Percentiles rank a stretch among this genome's conserved stretches.
Evolutionary conservation across 2,329 filamentous ascomycete species (phyloP).

Genomic region (Raffaelea deltoideospora): DNA sequence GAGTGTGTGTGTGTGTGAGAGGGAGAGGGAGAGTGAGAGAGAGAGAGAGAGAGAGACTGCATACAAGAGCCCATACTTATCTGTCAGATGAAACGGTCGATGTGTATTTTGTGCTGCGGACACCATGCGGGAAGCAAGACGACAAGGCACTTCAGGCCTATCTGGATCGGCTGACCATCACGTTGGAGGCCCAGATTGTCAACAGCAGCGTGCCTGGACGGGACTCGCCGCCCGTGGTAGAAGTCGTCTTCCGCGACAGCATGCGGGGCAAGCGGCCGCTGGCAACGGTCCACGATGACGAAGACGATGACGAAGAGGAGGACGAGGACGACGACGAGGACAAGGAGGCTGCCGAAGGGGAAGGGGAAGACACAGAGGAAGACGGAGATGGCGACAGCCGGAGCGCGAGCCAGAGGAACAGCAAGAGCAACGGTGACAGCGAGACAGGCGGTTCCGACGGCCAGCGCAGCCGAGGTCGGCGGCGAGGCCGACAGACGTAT

Average conservation of each 20-base stretch:
- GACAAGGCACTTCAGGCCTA: constrained; percentile 41
- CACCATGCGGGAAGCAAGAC: constrained; percentile 43
- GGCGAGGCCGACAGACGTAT: constrained; percentile 25
- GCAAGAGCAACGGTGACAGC: constrained; percentile 9
- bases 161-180: constrained; percentile 47
- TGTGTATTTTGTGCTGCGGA: constrained; percentile 53
- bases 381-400: constrained; percentile 3
- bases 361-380: constrained; percentile 10
- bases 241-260: constrained; percentile 45
- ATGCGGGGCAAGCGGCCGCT: constrained; percentile 34
- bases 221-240: constrained; percentile 28
- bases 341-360: constrained; percentile 11
- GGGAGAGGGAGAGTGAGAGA: no score
- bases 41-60: no score
- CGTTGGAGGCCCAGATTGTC: constrained; percentile 49
- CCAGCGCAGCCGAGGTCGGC: no score
- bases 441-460: no score
- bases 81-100: constrained; percentile 58
- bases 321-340: constrained; percentile 18
- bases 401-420: constrained; percentile 8
- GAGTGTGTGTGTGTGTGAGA: no score
- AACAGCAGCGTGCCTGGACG: constrained; percentile 37
- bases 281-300: constrained; percentile 28
- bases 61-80: not conserved
- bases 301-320: constrained; percentile 3